Evolutionary conservation across 352 stramenopile species (phyloP).

Genomic region (Globisporangium recalcitrans): DNA sequence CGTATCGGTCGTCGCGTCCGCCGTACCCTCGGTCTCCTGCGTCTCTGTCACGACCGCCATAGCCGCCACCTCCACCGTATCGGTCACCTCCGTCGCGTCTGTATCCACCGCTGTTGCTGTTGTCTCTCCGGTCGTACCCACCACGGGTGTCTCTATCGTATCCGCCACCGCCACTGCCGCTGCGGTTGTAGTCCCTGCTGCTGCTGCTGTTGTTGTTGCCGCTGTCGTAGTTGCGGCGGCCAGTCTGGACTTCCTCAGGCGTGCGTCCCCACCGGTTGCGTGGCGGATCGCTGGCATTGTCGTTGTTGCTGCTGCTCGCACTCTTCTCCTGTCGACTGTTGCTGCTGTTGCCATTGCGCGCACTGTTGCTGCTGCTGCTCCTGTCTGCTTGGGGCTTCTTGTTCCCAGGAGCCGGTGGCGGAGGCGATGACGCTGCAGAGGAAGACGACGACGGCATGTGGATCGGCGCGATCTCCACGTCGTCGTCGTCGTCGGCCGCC

Average conservation of each 20-base stretch:
- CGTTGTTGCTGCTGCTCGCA: background rate
- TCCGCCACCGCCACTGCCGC: conserved; percentile 2
- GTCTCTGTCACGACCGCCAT: background rate
- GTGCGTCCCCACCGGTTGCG: conserved; percentile 14
- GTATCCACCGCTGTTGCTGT: conserved; percentile 6
- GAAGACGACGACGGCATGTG: conserved; percentile 6
- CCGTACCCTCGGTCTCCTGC: background rate
- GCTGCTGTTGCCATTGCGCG: conserved; percentile 10
- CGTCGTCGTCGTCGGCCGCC: conserved; percentile 72
- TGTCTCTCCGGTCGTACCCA: conserved; percentile 4
- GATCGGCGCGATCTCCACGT: conserved; percentile 38
- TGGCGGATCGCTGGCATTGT: background rate
- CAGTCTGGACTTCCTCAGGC: conserved; percentile 9
- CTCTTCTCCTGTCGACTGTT: conserved; percentile 9
- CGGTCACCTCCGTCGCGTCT: conserved; percentile 4
- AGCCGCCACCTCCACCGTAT: background rate
- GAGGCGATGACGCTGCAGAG: conserved; percentile 6
- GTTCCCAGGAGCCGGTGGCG: conserved; percentile 9
- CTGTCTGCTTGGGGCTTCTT: conserved; percentile 11
- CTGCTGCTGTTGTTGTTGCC: conserved; percentile 14
- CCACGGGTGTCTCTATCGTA: conserved; percentile 5
- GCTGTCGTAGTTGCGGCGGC: conserved; percentile 21
- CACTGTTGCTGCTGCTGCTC: conserved; percentile 4
- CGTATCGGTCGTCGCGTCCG: conserved; percentile 12
- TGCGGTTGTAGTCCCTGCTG: conserved; percentile 12